Evolutionary conservation across 1,284 basidiomycete species (phyloP).

Genomic region (Trichosporon sp.): DNA sequence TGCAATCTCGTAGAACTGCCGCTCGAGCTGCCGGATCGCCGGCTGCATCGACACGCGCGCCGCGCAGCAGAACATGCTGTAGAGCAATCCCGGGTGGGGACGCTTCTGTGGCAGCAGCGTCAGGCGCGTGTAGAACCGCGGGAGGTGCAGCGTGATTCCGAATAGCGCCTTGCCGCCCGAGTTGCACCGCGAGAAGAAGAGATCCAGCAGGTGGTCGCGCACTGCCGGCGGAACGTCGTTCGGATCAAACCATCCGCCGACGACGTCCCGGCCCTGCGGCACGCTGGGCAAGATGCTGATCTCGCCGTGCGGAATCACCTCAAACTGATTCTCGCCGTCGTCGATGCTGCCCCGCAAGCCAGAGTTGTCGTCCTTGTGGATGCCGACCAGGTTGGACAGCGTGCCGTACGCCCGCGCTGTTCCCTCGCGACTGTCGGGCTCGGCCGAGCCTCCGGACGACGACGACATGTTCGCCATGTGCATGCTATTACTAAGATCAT

Average conservation of each 20-base stretch:
- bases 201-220: conserved; percentile 33
- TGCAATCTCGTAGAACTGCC: conserved; percentile 31
- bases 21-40: conserved; percentile 25
- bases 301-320: conserved; percentile 8
- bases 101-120: conserved; percentile 24
- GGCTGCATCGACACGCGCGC: conserved; percentile 27
- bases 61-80: conserved; percentile 23
- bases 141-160: conserved; percentile 20
- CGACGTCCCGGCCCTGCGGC: conserved; percentile 19
- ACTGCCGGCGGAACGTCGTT: conserved; percentile 31
- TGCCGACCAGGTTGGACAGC: background rate
- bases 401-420: background rate
- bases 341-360: background rate
- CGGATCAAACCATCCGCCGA: conserved; percentile 37
- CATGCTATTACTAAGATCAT: conserved; percentile 15
- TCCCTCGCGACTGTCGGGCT: background rate
- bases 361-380: conserved; percentile 2
- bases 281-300: conserved; percentile 12
- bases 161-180: conserved; percentile 3
- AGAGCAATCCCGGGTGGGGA: conserved; percentile 26
- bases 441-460: background rate
- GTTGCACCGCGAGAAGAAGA: conserved; percentile 23
- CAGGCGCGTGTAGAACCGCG: conserved; percentile 26
- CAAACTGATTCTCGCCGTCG: conserved; percentile 3
- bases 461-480: conserved; percentile 1